Base-by-base conservation (phyloP, 495 filamentous ascomycete species). In the Cudoniella acicularis region DNA sequence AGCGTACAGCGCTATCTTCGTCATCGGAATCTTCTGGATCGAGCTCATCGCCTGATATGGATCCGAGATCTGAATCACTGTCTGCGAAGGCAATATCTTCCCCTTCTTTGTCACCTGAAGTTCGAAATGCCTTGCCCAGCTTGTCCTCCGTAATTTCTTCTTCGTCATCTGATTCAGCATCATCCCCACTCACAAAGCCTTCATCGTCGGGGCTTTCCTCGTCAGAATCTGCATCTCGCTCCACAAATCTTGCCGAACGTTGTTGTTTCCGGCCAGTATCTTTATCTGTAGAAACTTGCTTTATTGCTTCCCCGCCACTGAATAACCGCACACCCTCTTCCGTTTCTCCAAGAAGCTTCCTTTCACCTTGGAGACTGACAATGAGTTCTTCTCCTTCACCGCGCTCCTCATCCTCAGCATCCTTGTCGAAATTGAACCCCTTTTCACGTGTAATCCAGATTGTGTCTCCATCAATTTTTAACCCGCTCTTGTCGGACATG, bases 401-500 rank as follows among this genome's bases (percentile, higher is more conserved):
- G 45, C 91, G 83, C 60, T 92, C 86, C 57, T 82, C 83, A 8
- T 79, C 82, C 1, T 85, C 81, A 1, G 70, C 80, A 48, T 87
- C 87, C 51, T 84, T 84, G 65, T 95, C 83, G 54, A 98, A 98
- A 26, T 81, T 93, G 47, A 83, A 83, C 0, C 80, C 80, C 57
- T 82, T 82, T 40, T 83, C 79, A 42, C 76, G 70, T 20, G 79
- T 82, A 48, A 83, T 82, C 69, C 79, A 81, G 57, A 83, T 81
- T 20, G 80, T 78, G 57, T 81, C 79, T 45, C 80, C 80, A 20
- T 81, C 80, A 58, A 83, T 81, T 45, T 82, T 83, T 22, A 98
- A 86, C 64, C 94, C 94, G 62, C 92, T 93, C 27, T 96, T 90
- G 75, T 98, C 94, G 51, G 90, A 94, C 92, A 98, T 98, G 16